Evolutionary conservation across 129 eudicot genomes (phyloP).

Genomic region (Arctium lappa): DNA sequence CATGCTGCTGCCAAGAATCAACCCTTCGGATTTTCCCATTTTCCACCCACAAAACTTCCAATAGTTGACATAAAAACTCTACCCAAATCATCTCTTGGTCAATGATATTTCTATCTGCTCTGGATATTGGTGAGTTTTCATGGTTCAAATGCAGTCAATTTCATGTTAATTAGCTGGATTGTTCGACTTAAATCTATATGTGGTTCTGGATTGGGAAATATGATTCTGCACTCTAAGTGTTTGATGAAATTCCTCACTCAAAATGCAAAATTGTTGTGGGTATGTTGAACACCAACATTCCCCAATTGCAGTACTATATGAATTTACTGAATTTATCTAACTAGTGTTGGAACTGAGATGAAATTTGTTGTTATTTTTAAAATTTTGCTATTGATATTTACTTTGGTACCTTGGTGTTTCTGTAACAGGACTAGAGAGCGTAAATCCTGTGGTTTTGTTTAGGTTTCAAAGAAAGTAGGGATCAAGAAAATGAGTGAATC

Average conservation of each 20-base stretch:
- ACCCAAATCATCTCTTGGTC: background rate
- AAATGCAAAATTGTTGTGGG: background rate
- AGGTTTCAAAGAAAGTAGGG: constrained; percentile 12
- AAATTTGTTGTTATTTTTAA: background rate
- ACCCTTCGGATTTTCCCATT: constrained; percentile 19
- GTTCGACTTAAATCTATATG: background rate
- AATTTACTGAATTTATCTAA: background rate
- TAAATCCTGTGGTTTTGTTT: background rate
- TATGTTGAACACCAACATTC: background rate
- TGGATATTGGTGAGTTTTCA: constrained; percentile 22
- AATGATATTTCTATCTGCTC: background rate
- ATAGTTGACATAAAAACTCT: constrained; percentile 11
- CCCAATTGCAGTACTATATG: background rate
- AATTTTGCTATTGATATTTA: background rate
- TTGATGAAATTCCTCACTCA: constrained; percentile 1
- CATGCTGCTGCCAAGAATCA: constrained; percentile 12
- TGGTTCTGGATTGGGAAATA: background rate
- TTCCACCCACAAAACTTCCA: constrained; percentile 13
- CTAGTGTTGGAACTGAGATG: background rate
- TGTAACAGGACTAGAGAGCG: background rate
- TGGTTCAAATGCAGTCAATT: background rate
- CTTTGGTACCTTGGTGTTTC: constrained; percentile 8
- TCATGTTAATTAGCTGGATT: constrained; percentile 9
- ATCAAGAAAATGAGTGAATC: constrained; percentile 42
- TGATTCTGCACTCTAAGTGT: background rate